A percentile compares a stretch with the other conserved stretches of the same genome.
Conservation (phyloP, 306 rosid species). For the Cicer cuneatum region DNA sequence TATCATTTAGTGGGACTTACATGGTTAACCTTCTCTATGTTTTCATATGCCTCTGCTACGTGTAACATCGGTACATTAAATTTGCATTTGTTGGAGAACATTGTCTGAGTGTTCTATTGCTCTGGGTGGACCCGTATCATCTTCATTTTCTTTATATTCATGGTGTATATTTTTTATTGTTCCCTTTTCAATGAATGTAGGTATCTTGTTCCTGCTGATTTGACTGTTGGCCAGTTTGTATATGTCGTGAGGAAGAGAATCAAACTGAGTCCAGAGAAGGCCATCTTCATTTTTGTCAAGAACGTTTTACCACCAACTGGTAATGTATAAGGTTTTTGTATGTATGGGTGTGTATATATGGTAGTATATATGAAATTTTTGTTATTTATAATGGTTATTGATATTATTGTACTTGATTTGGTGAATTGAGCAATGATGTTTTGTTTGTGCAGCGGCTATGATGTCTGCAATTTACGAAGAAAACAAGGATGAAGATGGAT, state of each 20-base stretch:
- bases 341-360: background rate
- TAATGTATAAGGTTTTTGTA: slow-evolving; percentile 35
- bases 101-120: background rate
- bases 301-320: slow-evolving; percentile 87
- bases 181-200: slow-evolving; percentile 50
- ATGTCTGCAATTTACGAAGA: slow-evolving; percentile 92
- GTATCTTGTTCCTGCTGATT: slow-evolving; percentile 90
- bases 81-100: background rate
- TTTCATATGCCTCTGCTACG: slow-evolving; percentile 17
- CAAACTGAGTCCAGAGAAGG: slow-evolving; percentile 85
- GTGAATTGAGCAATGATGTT: slow-evolving; percentile 40
- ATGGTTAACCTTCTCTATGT: background rate
- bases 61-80: background rate
- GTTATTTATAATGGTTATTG: background rate
- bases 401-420: background rate
- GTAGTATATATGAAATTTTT: background rate
- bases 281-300: slow-evolving; percentile 85
- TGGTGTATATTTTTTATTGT: slow-evolving; percentile 1
- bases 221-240: slow-evolving; percentile 87
- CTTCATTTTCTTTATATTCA: background rate
- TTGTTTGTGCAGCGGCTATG: slow-evolving; percentile 76
- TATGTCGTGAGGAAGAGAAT: slow-evolving; percentile 90
- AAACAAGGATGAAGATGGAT: slow-evolving; percentile 88
- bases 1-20: background rate
- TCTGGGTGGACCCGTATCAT: background rate